Evolutionary conservation across 1,139 yeast genomes (phyloP).

Genomic region (Pichiaceae sp.): DNA sequence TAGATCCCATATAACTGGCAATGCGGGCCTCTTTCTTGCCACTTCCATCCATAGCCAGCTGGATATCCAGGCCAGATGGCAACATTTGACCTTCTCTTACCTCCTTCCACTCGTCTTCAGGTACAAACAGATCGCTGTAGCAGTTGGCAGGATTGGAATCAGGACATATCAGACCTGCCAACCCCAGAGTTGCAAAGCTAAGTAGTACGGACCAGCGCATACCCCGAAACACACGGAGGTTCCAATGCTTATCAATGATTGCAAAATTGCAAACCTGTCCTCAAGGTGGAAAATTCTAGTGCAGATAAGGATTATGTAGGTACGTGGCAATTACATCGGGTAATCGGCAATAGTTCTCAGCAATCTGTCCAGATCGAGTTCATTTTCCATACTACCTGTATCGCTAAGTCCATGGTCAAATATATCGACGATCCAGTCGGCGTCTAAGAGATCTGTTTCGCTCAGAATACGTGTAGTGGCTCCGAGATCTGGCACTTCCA

Average conservation of each 20-base stretch:
- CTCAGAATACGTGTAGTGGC: not conserved
- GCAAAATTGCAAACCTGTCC: no score
- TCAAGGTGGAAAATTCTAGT: not conserved
- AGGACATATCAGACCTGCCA: conserved; percentile 30
- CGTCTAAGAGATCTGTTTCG: not conserved
- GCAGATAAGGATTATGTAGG: no score
- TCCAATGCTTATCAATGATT: no score
- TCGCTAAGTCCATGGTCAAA: not conserved
- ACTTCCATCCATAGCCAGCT: conserved; percentile 62
- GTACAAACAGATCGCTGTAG: conserved; percentile 54
- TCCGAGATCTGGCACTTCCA: not conserved
- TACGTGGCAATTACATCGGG: no score
- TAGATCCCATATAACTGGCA: conserved; percentile 21
- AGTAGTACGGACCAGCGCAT: not conserved
- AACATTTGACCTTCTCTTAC: conserved; percentile 62
- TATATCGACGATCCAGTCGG: not conserved
- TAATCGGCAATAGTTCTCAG: no score
- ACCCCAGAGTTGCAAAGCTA: not conserved
- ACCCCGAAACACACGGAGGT: no score
- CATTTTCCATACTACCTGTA: no score
- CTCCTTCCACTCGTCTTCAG: conserved; percentile 59
- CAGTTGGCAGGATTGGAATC: conserved; percentile 39
- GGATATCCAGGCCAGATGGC: conserved; percentile 72
- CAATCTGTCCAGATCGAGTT: no score
- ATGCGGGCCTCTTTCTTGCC: conserved; percentile 51